A percentile compares a stretch with the other conserved stretches of the same genome.
Conservation (phyloP, 805 yeast genomes). For the Ogataea allantospora region DNA sequence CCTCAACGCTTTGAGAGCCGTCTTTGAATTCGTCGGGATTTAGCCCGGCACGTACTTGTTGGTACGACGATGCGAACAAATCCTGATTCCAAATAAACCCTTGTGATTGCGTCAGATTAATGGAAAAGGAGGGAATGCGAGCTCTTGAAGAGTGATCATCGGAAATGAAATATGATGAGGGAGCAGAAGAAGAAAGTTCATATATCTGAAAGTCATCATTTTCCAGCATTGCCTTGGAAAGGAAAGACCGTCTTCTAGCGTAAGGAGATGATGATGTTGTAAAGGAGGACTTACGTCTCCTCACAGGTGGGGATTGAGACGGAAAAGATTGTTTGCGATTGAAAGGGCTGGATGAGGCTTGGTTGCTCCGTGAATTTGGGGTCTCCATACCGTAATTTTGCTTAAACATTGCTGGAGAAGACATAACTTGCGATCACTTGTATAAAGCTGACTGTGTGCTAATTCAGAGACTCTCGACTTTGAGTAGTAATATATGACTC, state of each 20-base stretch:
- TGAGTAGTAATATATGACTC: not conserved
- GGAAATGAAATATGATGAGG: slow-evolving; percentile 11
- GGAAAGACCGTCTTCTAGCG: slow-evolving; percentile 54
- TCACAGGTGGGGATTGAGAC: slow-evolving; percentile 6
- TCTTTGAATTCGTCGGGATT: slow-evolving; percentile 24
- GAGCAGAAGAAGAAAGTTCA: slow-evolving; percentile 37
- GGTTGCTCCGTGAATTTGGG: not conserved
- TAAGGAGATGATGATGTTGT: slow-evolving; percentile 47
- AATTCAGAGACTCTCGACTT: not conserved
- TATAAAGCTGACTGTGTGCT: not conserved
- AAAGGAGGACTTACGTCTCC: slow-evolving; percentile 32
- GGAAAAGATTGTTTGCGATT: slow-evolving; percentile 2
- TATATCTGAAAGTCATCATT: slow-evolving; percentile 56
- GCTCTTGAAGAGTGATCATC: slow-evolving; percentile 12
- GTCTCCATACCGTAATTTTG: slow-evolving; percentile 10
- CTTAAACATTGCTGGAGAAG: slow-evolving; percentile 17
- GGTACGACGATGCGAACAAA: slow-evolving; percentile 67
- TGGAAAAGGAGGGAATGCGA: slow-evolving; percentile 37
- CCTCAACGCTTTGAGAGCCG: slow-evolving; percentile 23
- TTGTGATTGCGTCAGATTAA: slow-evolving; percentile 60
- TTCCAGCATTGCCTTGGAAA: slow-evolving; percentile 56
- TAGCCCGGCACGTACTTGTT: slow-evolving; percentile 48
- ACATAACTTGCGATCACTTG: slow-evolving; percentile 6
- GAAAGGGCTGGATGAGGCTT: not conserved
- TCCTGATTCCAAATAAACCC: slow-evolving; percentile 80